Evolutionary conservation across 805 yeast genomes (phyloP).

Genomic region (Nakazawaea pomicola): DNA sequence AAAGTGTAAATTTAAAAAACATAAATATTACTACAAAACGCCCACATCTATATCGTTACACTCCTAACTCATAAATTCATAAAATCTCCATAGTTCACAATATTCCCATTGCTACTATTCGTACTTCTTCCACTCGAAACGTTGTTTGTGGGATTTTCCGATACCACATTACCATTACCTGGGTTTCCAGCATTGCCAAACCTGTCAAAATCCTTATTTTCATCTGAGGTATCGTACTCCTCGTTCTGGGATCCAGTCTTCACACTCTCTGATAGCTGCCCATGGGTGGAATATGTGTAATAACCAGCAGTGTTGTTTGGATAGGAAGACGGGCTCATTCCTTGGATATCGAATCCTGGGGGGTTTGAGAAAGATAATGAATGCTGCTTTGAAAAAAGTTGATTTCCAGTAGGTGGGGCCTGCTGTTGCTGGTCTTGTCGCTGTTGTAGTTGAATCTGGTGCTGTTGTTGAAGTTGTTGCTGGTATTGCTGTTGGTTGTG

Average conservation of each 20-base stretch:
- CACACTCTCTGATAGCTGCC: too few species aligned
- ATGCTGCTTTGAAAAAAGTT: too few species aligned
- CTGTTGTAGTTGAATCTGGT: too few species aligned
- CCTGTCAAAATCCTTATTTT: too few species aligned
- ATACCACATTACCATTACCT: background rate
- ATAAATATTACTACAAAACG: too few species aligned
- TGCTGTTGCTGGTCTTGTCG: background rate
- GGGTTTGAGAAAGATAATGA: background rate
- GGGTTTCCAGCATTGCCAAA: background rate
- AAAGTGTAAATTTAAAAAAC: too few species aligned
- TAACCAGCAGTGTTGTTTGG: background rate
- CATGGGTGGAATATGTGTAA: slow-evolving; percentile 4
- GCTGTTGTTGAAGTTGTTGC: too few species aligned
- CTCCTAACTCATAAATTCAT: slow-evolving; percentile 10
- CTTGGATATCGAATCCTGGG: background rate
- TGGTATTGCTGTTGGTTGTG: too few species aligned
- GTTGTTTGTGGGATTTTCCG: too few species aligned
- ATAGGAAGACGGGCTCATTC: slow-evolving; percentile 3
- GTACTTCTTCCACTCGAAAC: slow-evolving; percentile 1
- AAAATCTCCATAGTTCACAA: slow-evolving; percentile 12
- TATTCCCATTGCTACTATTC: background rate
- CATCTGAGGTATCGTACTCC: too few species aligned
- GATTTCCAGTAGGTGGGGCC: background rate
- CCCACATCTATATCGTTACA: background rate
- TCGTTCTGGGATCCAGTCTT: too few species aligned